Percentiles rank a stretch among this genome's conserved stretches.
Conservation (phyloP, 352 stramenopile species). For the Phytophthora fragariae region DNA sequence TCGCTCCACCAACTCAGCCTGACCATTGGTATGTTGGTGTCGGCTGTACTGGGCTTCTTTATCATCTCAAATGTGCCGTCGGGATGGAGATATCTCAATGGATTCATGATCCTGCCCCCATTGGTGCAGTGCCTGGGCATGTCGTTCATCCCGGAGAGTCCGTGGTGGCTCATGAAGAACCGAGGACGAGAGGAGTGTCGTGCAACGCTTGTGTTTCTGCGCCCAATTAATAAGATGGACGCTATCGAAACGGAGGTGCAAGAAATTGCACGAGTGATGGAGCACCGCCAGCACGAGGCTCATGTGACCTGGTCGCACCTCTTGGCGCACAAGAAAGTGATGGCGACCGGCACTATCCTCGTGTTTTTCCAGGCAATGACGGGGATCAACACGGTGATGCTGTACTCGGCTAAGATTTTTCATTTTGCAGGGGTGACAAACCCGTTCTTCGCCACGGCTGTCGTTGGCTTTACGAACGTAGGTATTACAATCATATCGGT, state of each 20-base stretch:
- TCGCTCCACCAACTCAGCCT: conserved; percentile 89
- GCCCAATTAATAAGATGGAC: conserved; percentile 36
- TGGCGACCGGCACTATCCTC: conserved; percentile 66
- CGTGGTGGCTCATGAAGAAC: conserved; percentile 90
- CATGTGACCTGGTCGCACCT: conserved; percentile 63
- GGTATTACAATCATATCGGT: conserved; percentile 82
- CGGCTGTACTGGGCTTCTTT: conserved; percentile 77
- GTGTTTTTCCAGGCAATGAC: conserved; percentile 91
- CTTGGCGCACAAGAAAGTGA: conserved; percentile 62
- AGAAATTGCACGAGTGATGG: conserved; percentile 71
- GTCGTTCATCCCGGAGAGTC: conserved; percentile 84
- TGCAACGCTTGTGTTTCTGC: conserved; percentile 52
- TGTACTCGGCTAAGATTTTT: conserved; percentile 94
- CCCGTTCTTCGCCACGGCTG: conserved; percentile 81
- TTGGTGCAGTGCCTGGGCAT: conserved; percentile 65
- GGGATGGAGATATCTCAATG: conserved; percentile 88
- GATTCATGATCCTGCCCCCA: conserved; percentile 70
- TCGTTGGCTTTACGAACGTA: conserved; percentile 82
- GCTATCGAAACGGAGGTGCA: conserved; percentile 68
- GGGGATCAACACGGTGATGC: conserved; percentile 93
- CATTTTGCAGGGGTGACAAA: conserved; percentile 89
- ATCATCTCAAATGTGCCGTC: conserved; percentile 82
- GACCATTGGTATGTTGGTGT: conserved; percentile 88
- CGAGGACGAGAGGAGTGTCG: conserved; percentile 53
- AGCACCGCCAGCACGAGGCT: conserved; percentile 54